Evolutionary conservation across 495 filamentous ascomycete genomes (phyloP).

Genomic region (Thermochaetoides thermophila): DNA sequence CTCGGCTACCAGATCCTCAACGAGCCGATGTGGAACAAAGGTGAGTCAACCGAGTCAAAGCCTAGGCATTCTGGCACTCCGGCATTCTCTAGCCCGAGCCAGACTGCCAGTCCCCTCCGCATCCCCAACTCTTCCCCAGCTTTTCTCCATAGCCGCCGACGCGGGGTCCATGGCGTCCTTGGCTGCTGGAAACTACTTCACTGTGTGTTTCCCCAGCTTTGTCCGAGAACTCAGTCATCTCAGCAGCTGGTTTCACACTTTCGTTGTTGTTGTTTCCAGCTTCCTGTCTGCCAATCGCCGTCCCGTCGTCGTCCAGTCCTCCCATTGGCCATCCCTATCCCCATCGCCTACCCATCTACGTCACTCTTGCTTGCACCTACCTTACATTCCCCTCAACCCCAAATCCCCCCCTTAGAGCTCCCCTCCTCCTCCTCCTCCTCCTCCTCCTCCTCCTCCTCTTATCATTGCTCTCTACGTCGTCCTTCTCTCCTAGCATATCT

Average conservation of each 20-base stretch:
- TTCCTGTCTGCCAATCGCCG: constrained; percentile 7
- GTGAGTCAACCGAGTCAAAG: constrained; percentile 18
- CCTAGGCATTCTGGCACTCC: neutral
- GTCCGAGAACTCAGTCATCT: constrained; percentile 1
- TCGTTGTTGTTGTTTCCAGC: constrained; percentile 18
- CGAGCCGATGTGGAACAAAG: constrained; percentile 45
- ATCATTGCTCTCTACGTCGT: constrained; percentile 17
- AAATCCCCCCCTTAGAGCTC: constrained; percentile 25
- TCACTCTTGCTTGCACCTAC: constrained; percentile 11
- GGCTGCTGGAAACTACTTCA: no score
- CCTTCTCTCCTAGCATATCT: constrained; percentile 16
- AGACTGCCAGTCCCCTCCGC: no score
- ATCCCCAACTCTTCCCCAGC: no score
- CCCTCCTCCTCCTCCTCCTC: constrained; percentile 22
- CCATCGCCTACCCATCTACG: constrained; percentile 10
- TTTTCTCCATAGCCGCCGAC: no score
- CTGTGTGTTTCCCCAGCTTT: no score
- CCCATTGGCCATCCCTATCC: constrained; percentile 14
- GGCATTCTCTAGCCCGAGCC: neutral
- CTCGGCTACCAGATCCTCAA: constrained; percentile 40
- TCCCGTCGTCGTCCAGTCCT: constrained; percentile 15
- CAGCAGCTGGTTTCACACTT: constrained; percentile 10
- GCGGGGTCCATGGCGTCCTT: no score
- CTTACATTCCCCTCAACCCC: constrained; percentile 14
- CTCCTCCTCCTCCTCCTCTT: constrained; percentile 25